Base-by-base conservation (phyloP, 2,329 filamentous ascomycete species). In the Diaporthe sp. region DNA sequence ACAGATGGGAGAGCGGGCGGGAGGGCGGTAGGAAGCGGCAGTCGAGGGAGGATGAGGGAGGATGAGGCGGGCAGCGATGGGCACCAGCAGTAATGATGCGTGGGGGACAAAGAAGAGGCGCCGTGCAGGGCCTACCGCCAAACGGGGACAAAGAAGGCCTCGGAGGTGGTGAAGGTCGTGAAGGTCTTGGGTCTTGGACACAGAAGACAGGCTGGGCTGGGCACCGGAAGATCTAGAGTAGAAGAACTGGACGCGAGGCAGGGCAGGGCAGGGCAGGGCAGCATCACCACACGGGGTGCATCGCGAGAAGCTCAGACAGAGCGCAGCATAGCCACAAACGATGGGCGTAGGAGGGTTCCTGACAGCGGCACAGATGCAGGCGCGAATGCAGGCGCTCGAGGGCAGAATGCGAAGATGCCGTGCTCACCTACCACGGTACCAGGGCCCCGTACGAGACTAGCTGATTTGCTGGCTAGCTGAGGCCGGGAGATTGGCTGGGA, bases 321-420 rank as follows among this genome's bases (percentile, higher is more conserved):
- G 45, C 64, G n/a, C 4, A 38, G 64, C 64, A 67, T 67, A 67
- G 64, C 64, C 64, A 67, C 64, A 67, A 52, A 38, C 45, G 45
- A 50, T 22, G 42, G 45, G 64, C 64, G 64, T 40, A 10, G 45
- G 60, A 45, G 7, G 9, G 13, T 67, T 30, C 33, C 28, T n/a
- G 58, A 42, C 33, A 40, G 4, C 15, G 12, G n/a, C 38, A 9
- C 58, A 19, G 7, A 28, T 25, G 7, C n/a, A 42, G 38, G 17
- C 19, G 30, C 54, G 13, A 10, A 17, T 10, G 28, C 60, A 47
- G 9, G 15, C 9, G 42, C 28, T n/a, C 19, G 28, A 22, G 40
- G 40, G 42, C n/a, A 19, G 42, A 64, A 61, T 61, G 35, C 25
- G 9, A 64, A 50, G 42, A 47, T 67, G 61, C 42, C 61, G 42